These are phyloP conservation scores for Psilocybe mexicana DNA, from an alignment of 1,284 basidiomycete species.

Conservation along the genomic window DNA sequence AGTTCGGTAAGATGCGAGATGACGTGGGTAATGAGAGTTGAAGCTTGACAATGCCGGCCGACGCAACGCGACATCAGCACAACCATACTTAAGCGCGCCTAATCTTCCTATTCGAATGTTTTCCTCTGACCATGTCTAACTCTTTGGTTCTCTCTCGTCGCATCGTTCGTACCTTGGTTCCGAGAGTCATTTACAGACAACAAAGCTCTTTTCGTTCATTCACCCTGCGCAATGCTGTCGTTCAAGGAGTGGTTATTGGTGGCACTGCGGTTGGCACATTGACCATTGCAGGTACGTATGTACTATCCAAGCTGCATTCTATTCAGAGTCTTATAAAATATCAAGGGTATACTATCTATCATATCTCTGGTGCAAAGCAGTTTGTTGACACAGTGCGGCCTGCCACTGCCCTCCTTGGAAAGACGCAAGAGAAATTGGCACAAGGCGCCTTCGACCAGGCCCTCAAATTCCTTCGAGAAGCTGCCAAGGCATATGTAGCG, in stretches of 20 bases:
- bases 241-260: neutral
- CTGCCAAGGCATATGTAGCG: conserved; percentile 27
- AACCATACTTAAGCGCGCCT: neutral
- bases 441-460: conserved; percentile 14
- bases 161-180: neutral
- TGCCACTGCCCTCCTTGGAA: conserved; percentile 13
- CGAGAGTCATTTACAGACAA: neutral
- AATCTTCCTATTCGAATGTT: neutral
- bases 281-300: conserved; percentile 16
- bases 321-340: neutral
- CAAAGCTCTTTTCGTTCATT: neutral
- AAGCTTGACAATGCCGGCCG: neutral
- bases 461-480: conserved; percentile 22
- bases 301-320: neutral
- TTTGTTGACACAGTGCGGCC: conserved; percentile 22
- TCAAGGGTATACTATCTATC: conserved; percentile 23
- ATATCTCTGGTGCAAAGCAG: conserved; percentile 22
- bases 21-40: neutral
- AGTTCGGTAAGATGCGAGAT: neutral
- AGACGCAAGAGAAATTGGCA: conserved; percentile 10
- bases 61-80: neutral
- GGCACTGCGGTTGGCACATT: conserved; percentile 8
- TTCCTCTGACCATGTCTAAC: neutral
- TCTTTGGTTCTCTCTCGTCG: neutral
- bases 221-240: neutral